These are phyloP conservation scores for Colletotrichum coccodes DNA, from an alignment of 2,329 filamentous ascomycete species.

Conservation along the genomic window DNA sequence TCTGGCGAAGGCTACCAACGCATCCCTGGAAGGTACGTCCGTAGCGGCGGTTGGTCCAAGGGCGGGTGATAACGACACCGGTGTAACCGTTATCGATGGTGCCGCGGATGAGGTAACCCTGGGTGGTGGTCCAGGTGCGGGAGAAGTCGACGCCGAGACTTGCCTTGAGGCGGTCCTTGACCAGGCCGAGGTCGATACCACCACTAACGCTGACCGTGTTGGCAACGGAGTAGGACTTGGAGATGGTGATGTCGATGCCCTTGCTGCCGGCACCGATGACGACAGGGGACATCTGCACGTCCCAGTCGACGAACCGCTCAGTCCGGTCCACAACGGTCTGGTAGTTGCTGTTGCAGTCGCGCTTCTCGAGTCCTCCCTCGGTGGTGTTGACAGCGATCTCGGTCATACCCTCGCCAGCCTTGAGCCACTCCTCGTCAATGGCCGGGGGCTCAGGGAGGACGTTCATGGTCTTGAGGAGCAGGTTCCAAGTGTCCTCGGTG, in stretches of 20 bases:
- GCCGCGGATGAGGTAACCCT: slow-evolving; percentile 27
- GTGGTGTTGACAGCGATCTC: neutral
- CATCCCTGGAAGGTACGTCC: slow-evolving; percentile 32
- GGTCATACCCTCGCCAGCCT: neutral
- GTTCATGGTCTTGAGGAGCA: slow-evolving; percentile 5
- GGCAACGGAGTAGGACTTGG: slow-evolving; percentile 23
- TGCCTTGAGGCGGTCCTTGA: slow-evolving; percentile 20
- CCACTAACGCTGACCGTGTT: slow-evolving; percentile 12
- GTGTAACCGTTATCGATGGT: slow-evolving; percentile 22
- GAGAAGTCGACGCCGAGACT: slow-evolving; percentile 21
- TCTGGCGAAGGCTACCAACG: slow-evolving; percentile 21
- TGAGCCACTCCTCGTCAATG: slow-evolving; percentile 16
- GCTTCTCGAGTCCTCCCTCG: neutral
- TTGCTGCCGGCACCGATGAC: slow-evolving; percentile 26
- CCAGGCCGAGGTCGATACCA: slow-evolving; percentile 4
- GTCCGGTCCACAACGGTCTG: slow-evolving; percentile 15
- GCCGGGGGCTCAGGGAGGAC: slow-evolving; percentile 5
- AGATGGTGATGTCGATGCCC: slow-evolving; percentile 26
- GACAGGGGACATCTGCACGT: slow-evolving; percentile 34
- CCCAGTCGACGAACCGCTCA: slow-evolving; percentile 32
- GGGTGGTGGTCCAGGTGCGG: slow-evolving; percentile 25
- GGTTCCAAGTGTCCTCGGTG: slow-evolving; percentile 18
- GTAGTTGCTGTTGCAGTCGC: slow-evolving; percentile 24
- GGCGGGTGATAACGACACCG: slow-evolving; percentile 26
- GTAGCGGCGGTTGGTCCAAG: slow-evolving; percentile 30